Evolutionary conservation across 371 early-diverging fungal species (phyloP).

Genomic region (Rhizopus delemar): DNA sequence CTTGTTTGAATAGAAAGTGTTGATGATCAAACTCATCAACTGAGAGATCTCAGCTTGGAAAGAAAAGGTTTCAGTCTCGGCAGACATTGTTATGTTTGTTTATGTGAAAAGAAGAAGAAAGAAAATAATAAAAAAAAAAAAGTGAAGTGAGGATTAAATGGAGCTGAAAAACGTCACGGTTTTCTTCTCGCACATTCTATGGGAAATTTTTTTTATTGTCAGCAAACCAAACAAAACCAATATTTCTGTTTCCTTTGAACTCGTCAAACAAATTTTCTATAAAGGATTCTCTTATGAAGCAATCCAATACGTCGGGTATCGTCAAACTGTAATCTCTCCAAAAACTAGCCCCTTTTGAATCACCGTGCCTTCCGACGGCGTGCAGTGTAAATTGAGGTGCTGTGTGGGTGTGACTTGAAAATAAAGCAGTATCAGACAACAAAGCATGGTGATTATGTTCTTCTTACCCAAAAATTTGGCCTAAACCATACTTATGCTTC

Average conservation of each 20-base stretch:
- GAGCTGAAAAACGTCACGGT: slow-evolving; percentile 19
- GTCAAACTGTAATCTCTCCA: slow-evolving; percentile 49
- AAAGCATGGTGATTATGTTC: not conserved
- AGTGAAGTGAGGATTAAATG: slow-evolving; percentile 7
- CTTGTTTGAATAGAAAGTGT: slow-evolving; percentile 57
- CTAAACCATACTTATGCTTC: slow-evolving; percentile 50
- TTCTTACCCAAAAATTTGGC: slow-evolving; percentile 49
- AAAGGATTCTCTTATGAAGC: slow-evolving; percentile 51
- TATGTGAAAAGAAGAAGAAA: slow-evolving; percentile 1
- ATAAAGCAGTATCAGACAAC: slow-evolving; percentile 3
- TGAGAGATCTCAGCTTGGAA: slow-evolving; percentile 95
- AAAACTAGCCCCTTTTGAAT: slow-evolving; percentile 40
- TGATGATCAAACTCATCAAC: slow-evolving; percentile 90
- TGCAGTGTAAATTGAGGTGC: slow-evolving; percentile 46
- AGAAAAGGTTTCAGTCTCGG: slow-evolving; percentile 70
- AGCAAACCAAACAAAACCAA: slow-evolving; percentile 24
- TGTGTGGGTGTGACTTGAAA: slow-evolving; percentile 34
- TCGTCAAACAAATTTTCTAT: slow-evolving; percentile 41
- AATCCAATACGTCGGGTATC: slow-evolving; percentile 38
- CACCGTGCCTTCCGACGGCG: slow-evolving; percentile 45
- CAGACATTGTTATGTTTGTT: slow-evolving; percentile 28
- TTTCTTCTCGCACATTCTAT: slow-evolving; percentile 31
- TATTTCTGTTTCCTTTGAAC: slow-evolving; percentile 12
- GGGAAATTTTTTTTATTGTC: not conserved
- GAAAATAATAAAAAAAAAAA: not conserved